These are phyloP conservation scores for Xylaria palmicola DNA, from an alignment of 495 filamentous ascomycete genomes.

Conservation along the genomic window DNA sequence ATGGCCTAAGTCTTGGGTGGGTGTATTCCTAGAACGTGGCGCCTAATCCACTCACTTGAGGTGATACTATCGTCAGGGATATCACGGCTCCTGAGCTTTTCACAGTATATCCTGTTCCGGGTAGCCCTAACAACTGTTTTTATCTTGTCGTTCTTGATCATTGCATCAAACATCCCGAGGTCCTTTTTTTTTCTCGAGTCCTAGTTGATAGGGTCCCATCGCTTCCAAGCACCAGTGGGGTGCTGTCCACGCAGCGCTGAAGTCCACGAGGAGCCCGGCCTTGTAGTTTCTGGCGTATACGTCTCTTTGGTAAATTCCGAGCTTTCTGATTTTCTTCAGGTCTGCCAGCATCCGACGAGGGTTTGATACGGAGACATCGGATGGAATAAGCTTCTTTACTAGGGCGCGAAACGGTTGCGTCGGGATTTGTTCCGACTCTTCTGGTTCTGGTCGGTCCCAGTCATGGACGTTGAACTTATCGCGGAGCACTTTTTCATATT, in stretches of 20 bases:
- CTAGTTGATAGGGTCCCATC: not conserved
- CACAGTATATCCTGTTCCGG: not conserved
- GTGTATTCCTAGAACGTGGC: not conserved
- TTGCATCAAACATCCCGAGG: not conserved
- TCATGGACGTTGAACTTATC: not conserved
- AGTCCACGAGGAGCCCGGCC: conserved; percentile 18
- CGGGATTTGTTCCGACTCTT: not conserved
- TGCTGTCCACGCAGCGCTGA: conserved; percentile 19
- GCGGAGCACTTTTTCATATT: conserved; percentile 9
- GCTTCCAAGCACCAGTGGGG: not conserved
- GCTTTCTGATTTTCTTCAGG: conserved; percentile 8
- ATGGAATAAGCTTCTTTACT: conserved; percentile 16
- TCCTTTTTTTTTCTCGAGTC: not conserved
- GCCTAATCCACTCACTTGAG: not conserved
- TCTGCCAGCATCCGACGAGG: conserved; percentile 11
- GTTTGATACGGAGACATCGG: not conserved
- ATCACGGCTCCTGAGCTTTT: not conserved
- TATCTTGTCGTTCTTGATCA: not conserved
- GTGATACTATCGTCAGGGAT: not conserved
- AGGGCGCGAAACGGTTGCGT: conserved; percentile 15
- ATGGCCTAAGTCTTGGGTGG: too few relatives aligned
- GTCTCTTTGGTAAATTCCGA: conserved; percentile 20
- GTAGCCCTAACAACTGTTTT: not conserved
- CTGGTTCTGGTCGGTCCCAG: not conserved
- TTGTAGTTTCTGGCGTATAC: conserved; percentile 15